Percentiles rank a stretch among this genome's conserved stretches.
Evolutionary conservation across 164 flowering plant genomes (phyloP).

Genomic region (Warburgia ugandensis): DNA sequence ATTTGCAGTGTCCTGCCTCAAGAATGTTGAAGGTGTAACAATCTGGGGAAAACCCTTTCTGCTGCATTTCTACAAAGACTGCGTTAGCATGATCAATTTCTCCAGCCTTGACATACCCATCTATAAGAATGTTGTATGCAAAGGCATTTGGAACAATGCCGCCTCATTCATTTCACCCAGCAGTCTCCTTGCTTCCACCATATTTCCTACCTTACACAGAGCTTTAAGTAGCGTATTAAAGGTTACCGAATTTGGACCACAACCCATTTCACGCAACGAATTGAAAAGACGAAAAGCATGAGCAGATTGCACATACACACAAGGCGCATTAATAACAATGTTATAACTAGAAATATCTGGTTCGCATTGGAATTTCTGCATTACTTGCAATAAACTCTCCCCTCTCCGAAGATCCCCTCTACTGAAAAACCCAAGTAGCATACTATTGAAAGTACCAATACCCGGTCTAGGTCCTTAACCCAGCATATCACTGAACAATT

Average conservation of each 20-base stretch:
- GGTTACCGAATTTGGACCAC: slow-evolving; percentile 49
- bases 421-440: slow-evolving; percentile 71
- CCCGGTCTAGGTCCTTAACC: slow-evolving; percentile 56
- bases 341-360: slow-evolving; percentile 63
- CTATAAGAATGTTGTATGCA: slow-evolving; percentile 55
- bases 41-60: slow-evolving; percentile 55
- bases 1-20: slow-evolving; percentile 54
- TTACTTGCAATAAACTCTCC: slow-evolving; percentile 54
- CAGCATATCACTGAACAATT: slow-evolving; percentile 64
- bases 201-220: slow-evolving; percentile 67
- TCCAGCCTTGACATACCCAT: slow-evolving; percentile 79
- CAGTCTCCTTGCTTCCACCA: slow-evolving; percentile 51
- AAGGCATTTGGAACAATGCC: slow-evolving; percentile 38
- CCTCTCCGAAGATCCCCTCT: slow-evolving; percentile 45
- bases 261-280: slow-evolving; percentile 52
- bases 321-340: slow-evolving; percentile 62
- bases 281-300: slow-evolving; percentile 41
- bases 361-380: slow-evolving; percentile 49
- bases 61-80: slow-evolving; percentile 63
- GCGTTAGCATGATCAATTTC: slow-evolving; percentile 49
- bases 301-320: slow-evolving; percentile 38
- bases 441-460: slow-evolving; percentile 35
- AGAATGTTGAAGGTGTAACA: slow-evolving; percentile 65
- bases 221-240: slow-evolving; percentile 59
- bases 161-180: slow-evolving; percentile 37